Base-by-base conservation (phyloP, 352 stramenopile species). In the Halophytophthora batemanensis region DNA sequence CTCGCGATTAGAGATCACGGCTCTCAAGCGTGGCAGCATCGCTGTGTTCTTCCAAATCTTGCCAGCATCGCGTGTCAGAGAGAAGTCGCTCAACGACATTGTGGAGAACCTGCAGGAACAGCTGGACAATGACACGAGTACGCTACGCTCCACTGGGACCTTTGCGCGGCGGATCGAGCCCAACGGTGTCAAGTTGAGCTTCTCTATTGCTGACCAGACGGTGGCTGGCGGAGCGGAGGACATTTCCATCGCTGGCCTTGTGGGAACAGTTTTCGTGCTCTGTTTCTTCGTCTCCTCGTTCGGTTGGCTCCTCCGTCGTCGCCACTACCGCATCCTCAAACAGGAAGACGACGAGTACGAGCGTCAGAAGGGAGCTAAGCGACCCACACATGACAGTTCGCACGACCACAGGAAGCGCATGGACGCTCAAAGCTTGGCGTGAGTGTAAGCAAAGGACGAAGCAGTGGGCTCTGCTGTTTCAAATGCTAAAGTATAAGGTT, bases 41-140 rank as follows among this genome's bases (percentile, higher is more conserved):
- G 59, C 74, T 0, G 73, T 88, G 5, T 77, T 72, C 44, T 86
- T 90, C 46, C 71, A 86, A 45, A 76, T 90, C 35, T 42, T 90
- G 6, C 77, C 79, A 25, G 74, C 73, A 1, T 82, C 71, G 3
- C 73, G 71, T 18, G 73, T 74, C 6, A 69, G 73, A 10, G 79
- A 87, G 47, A 73, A 64, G 34, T 86, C 79, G 14, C 59, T 88
- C 22, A 87, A 86, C 38, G 74, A 82, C 39, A 78, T 90, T 33
- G 73, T 87, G 5, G 79, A 86, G 36, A 62, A 66, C 22, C 51
- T 88, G 13, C 74, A 90, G 48, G 28, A 56, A 14, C 67, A 90
- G 18, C 34, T 90, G 15, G 49, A 47, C 25, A 85, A 87, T 29
- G 56, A 64, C 4, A 74, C 74, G 18, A 90, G 79, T 36, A 71